Base-by-base conservation (phyloP, 2,329 filamentous ascomycete genomes). In the Epichloe coenophiala region DNA sequence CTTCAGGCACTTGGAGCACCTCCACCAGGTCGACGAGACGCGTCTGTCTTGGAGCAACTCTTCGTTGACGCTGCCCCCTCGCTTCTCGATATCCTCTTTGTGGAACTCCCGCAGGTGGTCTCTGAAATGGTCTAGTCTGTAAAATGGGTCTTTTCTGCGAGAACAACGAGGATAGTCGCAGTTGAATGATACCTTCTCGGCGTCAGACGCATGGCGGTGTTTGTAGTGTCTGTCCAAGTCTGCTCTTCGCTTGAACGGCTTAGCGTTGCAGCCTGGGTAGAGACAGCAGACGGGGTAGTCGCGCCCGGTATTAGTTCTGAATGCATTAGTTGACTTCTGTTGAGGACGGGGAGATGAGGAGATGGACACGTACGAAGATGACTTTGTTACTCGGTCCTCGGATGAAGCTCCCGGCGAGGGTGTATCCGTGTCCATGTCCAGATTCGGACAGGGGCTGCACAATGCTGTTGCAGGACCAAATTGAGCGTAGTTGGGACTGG, bases 21-120 rank as follows among this genome's bases (percentile, higher is more conserved):
- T 70, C 74, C 75, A 80, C 75, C 75, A 79, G 3, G 57, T 62
- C 3, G 52, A 52, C 21, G 66, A 61, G 35, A 72, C 58, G 48
- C 66, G 64, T 52, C 72, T 67, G 45, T 59, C 63, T 9, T 66
- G 58, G 44, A 68, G 57, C 70, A 69, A 73, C 54, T 64, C 65
- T 38, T 65, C 62, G 40, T 62, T 59, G 51, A 63, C 54, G 47
- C 61, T 57, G 19, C 61, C 61, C 31, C 71, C 69, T 17, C 73
- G 71, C 64, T 73, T 73, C 56, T 68, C 65, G 36, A 77, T 68
- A 53, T 78, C 75, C 58, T 81, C 77, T 50, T 67, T 67, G 66
- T 81, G 77, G 54, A 67, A 76, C 44, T 75, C 71, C 35, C 77
- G 71, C 38, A 77, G 68, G 59, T 81, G 77, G 51, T 78, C 76